These are phyloP conservation scores for Kodamaea kaohsiungensis DNA, from an alignment of 805 yeast genomes.

Conservation along the genomic window DNA sequence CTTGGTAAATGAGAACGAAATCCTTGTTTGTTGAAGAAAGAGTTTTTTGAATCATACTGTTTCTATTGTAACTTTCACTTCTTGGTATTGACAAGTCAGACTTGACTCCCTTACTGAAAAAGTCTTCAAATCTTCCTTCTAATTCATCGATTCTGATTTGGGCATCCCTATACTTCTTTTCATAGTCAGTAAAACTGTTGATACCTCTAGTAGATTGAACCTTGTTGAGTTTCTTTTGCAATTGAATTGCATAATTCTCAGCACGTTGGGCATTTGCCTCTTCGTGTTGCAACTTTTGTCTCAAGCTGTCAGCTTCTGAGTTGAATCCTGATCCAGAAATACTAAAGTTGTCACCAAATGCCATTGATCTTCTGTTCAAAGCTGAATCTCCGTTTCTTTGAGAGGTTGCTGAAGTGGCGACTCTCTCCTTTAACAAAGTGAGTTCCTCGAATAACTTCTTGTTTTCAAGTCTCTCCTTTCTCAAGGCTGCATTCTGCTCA, in stretches of 20 bases:
- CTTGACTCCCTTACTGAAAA: conserved; percentile 18
- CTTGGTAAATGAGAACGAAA: conserved; percentile 51
- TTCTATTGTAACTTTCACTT: conserved; percentile 36
- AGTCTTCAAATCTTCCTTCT: conserved; percentile 28
- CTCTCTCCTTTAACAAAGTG: conserved; percentile 58
- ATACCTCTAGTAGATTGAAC: conserved; percentile 43
- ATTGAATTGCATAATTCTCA: conserved; percentile 47
- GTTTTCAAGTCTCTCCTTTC: conserved; percentile 48
- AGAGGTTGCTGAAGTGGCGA: conserved; percentile 46
- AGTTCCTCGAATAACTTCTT: conserved; percentile 56
- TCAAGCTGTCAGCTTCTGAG: conserved; percentile 51
- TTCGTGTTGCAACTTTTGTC: conserved; percentile 51
- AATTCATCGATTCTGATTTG: conserved; percentile 35
- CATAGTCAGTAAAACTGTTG: conserved; percentile 34
- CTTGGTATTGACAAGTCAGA: conserved; percentile 20
- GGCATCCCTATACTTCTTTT: conserved; percentile 35
- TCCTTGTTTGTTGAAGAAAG: conserved; percentile 40
- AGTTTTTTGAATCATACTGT: conserved; percentile 22
- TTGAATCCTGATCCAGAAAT: conserved; percentile 16
- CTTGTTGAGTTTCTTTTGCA: conserved; percentile 43
- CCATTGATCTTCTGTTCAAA: conserved; percentile 23
- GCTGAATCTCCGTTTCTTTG: conserved; percentile 31
- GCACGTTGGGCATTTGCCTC: conserved; percentile 52
- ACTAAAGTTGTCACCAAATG: conserved; percentile 10
- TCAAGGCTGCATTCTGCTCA: conserved; percentile 50